Conservation (phyloP, 106 monocot genomes). For the Dendrobium chrysotoxum region DNA sequence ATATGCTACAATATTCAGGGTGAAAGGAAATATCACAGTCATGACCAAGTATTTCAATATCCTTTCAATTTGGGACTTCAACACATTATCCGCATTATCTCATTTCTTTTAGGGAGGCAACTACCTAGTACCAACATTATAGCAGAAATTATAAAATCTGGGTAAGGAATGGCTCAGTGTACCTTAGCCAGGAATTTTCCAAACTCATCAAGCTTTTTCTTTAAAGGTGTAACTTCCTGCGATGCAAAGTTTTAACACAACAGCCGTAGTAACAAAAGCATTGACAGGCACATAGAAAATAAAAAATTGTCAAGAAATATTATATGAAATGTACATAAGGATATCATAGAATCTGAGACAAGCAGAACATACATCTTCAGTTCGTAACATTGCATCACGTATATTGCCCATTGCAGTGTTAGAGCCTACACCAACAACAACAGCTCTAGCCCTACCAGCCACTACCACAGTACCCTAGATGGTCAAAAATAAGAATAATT, state of each 20-base stretch:
- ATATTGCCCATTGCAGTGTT: constrained; percentile 99
- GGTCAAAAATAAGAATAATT: background rate
- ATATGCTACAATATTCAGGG: background rate
- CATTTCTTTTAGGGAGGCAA: background rate
- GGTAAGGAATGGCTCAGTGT: background rate
- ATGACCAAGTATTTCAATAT: background rate
- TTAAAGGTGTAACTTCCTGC: constrained; percentile 94
- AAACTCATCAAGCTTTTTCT: constrained; percentile 99
- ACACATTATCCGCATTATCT: too few relatives aligned
- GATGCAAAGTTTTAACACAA: constrained; percentile 9
- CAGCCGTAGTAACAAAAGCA: background rate
- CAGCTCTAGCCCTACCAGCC: constrained; percentile 94
- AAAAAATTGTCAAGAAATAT: background rate
- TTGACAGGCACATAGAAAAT: background rate
- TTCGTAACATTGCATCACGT: constrained; percentile 96
- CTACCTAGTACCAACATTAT: background rate
- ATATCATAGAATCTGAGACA: background rate
- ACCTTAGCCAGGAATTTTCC: constrained; percentile 99
- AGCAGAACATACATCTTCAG: constrained; percentile 70
- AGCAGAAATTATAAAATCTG: background rate
- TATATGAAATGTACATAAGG: background rate
- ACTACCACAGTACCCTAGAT: constrained; percentile 94
- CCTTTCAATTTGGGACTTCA: background rate
- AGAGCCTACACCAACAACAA: constrained; percentile 92
- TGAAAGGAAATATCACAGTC: background rate